Conservation (phyloP, 345 rosid genomes). For the Iberis pinnata region DNA sequence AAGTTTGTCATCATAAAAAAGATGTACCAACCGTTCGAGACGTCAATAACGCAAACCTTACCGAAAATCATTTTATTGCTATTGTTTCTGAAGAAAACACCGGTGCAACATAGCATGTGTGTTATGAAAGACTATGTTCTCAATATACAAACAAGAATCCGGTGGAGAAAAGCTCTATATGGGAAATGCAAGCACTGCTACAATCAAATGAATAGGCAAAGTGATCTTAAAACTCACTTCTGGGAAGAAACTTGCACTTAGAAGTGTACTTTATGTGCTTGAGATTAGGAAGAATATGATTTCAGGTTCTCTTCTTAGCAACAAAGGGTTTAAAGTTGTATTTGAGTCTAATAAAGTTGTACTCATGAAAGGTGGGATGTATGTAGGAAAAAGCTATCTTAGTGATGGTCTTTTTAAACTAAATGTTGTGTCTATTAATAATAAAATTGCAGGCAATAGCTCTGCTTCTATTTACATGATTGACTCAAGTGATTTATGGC, state of each 20-base stretch:
- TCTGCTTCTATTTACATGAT: background rate
- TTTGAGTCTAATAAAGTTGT: background rate
- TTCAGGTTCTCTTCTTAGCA: background rate
- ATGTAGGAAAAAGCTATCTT: background rate
- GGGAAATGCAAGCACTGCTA: background rate
- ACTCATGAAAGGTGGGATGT: conserved; percentile 8
- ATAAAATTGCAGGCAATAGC: background rate
- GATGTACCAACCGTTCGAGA: background rate
- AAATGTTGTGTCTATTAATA: background rate
- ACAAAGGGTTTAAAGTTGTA: background rate
- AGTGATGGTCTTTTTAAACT: background rate
- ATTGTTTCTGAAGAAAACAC: background rate
- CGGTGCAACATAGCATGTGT: background rate
- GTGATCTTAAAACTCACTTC: background rate
- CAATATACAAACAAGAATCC: background rate
- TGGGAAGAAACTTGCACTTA: background rate
- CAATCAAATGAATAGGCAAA: background rate
- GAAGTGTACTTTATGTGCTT: background rate
- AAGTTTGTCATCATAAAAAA: background rate
- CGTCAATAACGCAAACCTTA: background rate
- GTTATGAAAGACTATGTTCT: background rate
- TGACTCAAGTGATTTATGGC: background rate
- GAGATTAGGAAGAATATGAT: background rate
- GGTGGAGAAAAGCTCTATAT: background rate
- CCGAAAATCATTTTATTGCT: background rate